Base-by-base conservation (phyloP, 768 basidiomycete species). In the Amanita inopinata region DNA sequence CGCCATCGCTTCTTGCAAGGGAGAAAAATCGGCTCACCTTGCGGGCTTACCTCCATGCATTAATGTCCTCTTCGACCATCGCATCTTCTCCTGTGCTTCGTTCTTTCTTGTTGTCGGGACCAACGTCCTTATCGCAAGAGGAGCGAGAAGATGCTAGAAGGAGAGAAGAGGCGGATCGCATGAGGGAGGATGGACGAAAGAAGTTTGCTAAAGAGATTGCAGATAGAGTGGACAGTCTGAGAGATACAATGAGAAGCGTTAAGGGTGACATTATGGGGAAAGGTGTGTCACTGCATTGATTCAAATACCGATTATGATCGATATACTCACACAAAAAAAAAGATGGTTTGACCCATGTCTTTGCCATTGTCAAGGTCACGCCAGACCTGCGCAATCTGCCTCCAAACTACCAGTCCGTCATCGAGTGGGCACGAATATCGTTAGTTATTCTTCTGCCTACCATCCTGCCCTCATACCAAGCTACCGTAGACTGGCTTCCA, bases 361-460 rank as follows among this genome's bases (percentile, higher is more conserved):
- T 99, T 55, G 76, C 78, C 8, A 83, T 83, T 4, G 85, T 99
- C 58, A 85, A 89, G 61, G 61, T 74, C 30, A 93, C 85, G 3
- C 76, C 84, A 5, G 67, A 80, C 45, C 78, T 93, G 6, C 70
- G 74, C 45, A 75, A 80, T 54, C 63, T 99, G 33, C 94, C 96
- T 4, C 58, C 66, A 5, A 88, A 93, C 48, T 97, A 92, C 54
- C 71, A 77, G 50, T 86, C 91, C 30, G 90, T 97, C 34, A 57
- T 94, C 5, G 94, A 98, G 61, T 99, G 96, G 94, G 96, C 86
- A 4, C 69, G 93, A 42, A 96, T 97, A 56, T 94, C 94, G 91
- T 94, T 46, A 56, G 91, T 71, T 33, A 30, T 20, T 18, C n/a
- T 38, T 4, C 17, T 32, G n/a, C 23, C 38, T 5, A 12, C 15